Base-by-base conservation (phyloP, 441 rosid genomes). In the Mallotus japonicus region DNA sequence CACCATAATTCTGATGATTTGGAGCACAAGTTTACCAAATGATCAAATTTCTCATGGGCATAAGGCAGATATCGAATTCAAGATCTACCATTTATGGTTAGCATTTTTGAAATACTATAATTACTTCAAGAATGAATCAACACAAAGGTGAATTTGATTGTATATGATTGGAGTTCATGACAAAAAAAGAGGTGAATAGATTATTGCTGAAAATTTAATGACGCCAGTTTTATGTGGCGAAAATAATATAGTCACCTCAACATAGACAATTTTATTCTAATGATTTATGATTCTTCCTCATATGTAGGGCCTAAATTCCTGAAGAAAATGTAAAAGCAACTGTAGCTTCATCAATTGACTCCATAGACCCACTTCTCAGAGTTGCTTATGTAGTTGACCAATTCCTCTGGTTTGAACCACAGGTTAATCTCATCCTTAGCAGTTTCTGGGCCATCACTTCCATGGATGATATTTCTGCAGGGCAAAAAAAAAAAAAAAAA, bases 381-480 rank as follows among this genome's bases (percentile, higher is more conserved):
- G 63, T 91, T 86, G 85, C 80, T 88, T 24, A 89, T 80, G 85
- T 91, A 95, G 70, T 73, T 81, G 68, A 95, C 96, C 85, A 95
- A 79, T 77, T 95, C 99, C 59, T 92, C 92, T 10, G 97, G 98
- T 81, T 91, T 89, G 89, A 95, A 95, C 99, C 99, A 95, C 74
- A 95, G 74, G 63, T 64, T 83, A 57, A 92, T 92, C 88, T 95
- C 98, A 65, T 92, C 92, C 79, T 89, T 89, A 22, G 99, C 98
- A 0, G 99, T 95, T 82, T 95, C 97, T 11, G 93, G 92, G 64
- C 98, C 98, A 74, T 95, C 99, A 62, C 99, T 95, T 70, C 99
- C 99, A 49, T 95, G 99, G 61, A 95, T 95, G 79, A 95, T 95
- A 65, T 95, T 95, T 79, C 99, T 95, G 54, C 80, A 76, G 1